Evolutionary conservation across 1,139 yeast species (phyloP).

Genomic region (Suhomyces chickasaworum): DNA sequence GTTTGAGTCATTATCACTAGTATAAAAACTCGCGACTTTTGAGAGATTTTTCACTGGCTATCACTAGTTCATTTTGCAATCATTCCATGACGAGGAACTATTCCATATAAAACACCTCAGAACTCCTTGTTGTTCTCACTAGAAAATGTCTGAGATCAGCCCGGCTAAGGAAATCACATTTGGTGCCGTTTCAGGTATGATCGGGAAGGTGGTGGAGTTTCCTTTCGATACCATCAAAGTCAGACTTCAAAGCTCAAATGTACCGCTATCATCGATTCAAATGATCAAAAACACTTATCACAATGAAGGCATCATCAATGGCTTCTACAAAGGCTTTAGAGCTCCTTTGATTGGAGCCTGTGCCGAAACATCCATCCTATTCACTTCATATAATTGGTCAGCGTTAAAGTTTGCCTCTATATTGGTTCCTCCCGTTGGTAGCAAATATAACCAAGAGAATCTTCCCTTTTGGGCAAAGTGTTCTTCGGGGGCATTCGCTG

Average conservation of each 20-base stretch:
- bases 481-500: constrained; percentile 77
- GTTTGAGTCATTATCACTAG: neutral
- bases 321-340: constrained; percentile 61
- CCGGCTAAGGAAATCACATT: constrained; percentile 41
- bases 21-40: constrained; percentile 1
- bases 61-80: constrained; percentile 4
- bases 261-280: constrained; percentile 52
- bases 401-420: constrained; percentile 32
- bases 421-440: neutral
- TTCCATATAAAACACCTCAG: neutral
- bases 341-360: constrained; percentile 90
- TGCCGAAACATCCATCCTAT: constrained; percentile 75
- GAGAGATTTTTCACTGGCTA: constrained; percentile 11
- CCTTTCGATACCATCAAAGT: constrained; percentile 95
- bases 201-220: constrained; percentile 82
- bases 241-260: constrained; percentile 70
- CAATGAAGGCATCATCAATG: constrained; percentile 63
- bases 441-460: constrained; percentile 15
- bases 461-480: constrained; percentile 46
- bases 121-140: neutral
- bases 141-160: constrained; percentile 13
- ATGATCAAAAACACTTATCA: constrained; percentile 62
- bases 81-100: constrained; percentile 2
- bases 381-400: constrained; percentile 57
- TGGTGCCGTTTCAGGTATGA: constrained; percentile 71